These are phyloP conservation scores for Penicillium fimorum DNA, from an alignment of 495 filamentous ascomycete species.

Conservation along the genomic window DNA sequence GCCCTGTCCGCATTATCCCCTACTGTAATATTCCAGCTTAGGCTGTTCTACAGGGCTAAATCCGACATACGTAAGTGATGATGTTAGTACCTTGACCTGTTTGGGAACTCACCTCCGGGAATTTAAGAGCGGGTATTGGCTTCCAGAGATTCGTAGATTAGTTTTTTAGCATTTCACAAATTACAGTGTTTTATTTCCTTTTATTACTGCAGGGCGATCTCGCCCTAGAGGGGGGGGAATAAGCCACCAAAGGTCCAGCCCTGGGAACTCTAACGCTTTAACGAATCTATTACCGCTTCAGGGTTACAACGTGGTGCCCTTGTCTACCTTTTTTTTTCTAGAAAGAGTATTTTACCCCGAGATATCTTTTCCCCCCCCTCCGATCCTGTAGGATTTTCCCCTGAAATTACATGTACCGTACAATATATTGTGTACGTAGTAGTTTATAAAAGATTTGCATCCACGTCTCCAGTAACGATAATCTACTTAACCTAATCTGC, in stretches of 20 bases:
- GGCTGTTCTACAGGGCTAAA: not conserved
- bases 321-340: constrained; percentile 2
- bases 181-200: not conserved
- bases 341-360: constrained; percentile 14
- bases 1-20: not conserved
- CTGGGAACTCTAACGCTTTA: constrained; percentile 6
- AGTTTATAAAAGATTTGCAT: not conserved
- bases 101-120: constrained; percentile 25
- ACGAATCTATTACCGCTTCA: not conserved
- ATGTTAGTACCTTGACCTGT: constrained; percentile 22
- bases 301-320: not conserved
- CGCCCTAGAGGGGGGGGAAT: constrained; percentile 2
- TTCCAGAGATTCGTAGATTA: not conserved
- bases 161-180: not conserved
- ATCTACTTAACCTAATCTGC: not conserved
- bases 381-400: too few species aligned
- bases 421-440: too few species aligned
- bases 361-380: not conserved
- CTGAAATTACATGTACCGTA: too few species aligned
- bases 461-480: not conserved
- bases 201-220: constrained; percentile 6
- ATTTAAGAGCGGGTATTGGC: constrained; percentile 2
- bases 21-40: not conserved
- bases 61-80: constrained; percentile 33
- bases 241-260: constrained; percentile 3